phyloP scores from a whole-genome alignment of 345 rosid species.

The Eucalyptus caleyi region DNA sequence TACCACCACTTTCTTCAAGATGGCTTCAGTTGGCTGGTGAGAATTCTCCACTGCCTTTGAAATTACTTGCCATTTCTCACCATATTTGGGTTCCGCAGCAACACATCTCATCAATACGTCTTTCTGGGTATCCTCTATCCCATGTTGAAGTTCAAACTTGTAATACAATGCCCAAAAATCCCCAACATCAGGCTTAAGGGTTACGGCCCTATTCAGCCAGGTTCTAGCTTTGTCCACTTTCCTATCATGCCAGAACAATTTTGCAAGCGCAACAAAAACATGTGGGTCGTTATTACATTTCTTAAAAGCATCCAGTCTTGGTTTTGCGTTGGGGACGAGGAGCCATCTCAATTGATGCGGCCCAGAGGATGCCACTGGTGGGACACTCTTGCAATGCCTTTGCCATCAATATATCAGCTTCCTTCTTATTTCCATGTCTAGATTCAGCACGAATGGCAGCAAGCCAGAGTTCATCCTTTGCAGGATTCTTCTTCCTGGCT shows the following conservation, averaged over 20 bases:
- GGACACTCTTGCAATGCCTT: conserved; percentile 96
- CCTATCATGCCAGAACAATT: conserved; percentile 85
- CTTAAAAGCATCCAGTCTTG: conserved; percentile 72
- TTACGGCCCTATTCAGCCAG: conserved; percentile 78
- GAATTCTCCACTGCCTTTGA: conserved; percentile 87
- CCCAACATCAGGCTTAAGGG: conserved; percentile 69
- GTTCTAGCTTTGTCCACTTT: conserved; percentile 85
- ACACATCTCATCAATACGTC: conserved; percentile 66
- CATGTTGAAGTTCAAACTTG: conserved; percentile 87
- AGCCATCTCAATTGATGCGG: conserved; percentile 75
- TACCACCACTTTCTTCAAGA: conserved; percentile 63
- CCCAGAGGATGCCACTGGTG: conserved; percentile 84
- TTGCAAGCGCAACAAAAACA: conserved; percentile 75
- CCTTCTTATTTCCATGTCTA: conserved; percentile 68
- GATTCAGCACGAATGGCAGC: conserved; percentile 81
- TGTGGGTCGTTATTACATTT: conserved; percentile 80
- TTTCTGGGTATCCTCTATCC: conserved; percentile 62
- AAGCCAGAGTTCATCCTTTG: conserved; percentile 74
- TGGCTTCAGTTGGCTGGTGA: conserved; percentile 70
- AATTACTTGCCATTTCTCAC: conserved; percentile 83
- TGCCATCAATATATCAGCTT: conserved; percentile 79
- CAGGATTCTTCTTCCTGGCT: conserved; percentile 79
- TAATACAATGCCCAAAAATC: conserved; percentile 89
- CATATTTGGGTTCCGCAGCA: conserved; percentile 78
- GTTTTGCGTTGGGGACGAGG: conserved; percentile 69